phyloP scores from a whole-genome alignment of 306 rosid genomes.

The Parietaria judaica region DNA sequence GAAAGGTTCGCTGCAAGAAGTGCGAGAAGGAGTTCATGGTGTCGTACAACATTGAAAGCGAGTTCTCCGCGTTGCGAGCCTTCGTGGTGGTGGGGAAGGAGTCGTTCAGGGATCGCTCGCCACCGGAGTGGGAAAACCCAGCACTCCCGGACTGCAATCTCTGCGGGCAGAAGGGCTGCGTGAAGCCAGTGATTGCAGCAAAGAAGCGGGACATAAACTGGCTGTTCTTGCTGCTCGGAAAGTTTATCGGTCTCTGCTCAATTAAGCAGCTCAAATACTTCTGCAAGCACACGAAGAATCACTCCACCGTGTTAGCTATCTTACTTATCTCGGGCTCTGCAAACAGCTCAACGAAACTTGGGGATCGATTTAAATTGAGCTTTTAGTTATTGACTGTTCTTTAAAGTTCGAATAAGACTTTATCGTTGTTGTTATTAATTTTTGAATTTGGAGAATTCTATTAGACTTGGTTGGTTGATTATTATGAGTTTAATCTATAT shows the following conservation, averaged over 20 bases:
- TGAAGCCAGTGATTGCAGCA: slow-evolving; percentile 24
- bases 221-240: slow-evolving; percentile 49
- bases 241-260: slow-evolving; percentile 39
- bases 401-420: too few species aligned
- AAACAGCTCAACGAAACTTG: slow-evolving; percentile 32
- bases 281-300: slow-evolving; percentile 34
- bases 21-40: slow-evolving; percentile 23
- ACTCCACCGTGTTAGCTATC: slow-evolving; percentile 47
- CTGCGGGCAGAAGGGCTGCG: slow-evolving; percentile 26
- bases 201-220: slow-evolving; percentile 40
- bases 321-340: slow-evolving; percentile 28
- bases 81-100: neutral
- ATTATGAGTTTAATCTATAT: too few species aligned
- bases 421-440: too few species aligned
- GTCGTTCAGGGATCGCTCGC: slow-evolving; percentile 34
- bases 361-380: too few species aligned
- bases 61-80: neutral
- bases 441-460: too few species aligned
- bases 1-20: slow-evolving; percentile 33
- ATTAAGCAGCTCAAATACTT: slow-evolving; percentile 46
- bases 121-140: slow-evolving; percentile 32
- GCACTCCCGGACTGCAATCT: slow-evolving; percentile 17
- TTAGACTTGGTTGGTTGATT: too few species aligned
- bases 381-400: too few species aligned
- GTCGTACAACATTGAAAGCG: slow-evolving; percentile 1